phyloP scores from a whole-genome alignment of 192 early-diverging fungal genomes.

The Oehlia diaphana region DNA sequence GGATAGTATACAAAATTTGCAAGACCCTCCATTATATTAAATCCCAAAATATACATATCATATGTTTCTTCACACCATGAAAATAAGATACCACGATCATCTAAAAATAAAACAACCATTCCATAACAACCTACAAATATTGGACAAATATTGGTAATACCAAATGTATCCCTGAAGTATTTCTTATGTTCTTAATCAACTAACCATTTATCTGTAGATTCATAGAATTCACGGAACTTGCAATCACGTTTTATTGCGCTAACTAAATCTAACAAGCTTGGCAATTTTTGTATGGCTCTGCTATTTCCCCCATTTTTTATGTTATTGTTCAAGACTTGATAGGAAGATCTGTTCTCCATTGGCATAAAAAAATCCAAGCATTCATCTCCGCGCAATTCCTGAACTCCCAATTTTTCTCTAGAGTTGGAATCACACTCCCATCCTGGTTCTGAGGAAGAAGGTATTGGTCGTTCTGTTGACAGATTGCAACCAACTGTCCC shows the following conservation, averaged over 20 bases:
- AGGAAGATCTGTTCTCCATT: neutral
- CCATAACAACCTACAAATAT: too few relatives aligned
- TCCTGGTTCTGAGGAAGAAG: neutral
- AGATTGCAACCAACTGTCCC: neutral
- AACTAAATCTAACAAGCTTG: neutral
- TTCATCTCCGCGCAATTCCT: neutral
- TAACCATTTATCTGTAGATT: too few relatives aligned
- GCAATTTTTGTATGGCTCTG: neutral
- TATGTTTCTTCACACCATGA: conserved; percentile 1
- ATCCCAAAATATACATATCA: neutral
- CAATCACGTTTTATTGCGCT: neutral
- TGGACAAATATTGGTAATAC: too few relatives aligned
- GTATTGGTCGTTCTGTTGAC: neutral
- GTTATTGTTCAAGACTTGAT: neutral
- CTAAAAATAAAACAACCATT: too few relatives aligned
- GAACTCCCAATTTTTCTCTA: conserved; percentile 1
- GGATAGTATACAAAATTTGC: neutral
- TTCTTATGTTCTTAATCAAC: too few relatives aligned
- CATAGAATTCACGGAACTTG: too few relatives aligned
- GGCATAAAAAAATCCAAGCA: neutral
- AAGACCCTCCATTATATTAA: neutral
- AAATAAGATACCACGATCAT: conserved; percentile 12
- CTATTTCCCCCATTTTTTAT: neutral
- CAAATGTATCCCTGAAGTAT: too few relatives aligned
- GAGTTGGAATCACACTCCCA: neutral